Conservation (phyloP, 2,329 filamentous ascomycete genomes). For the Cryphonectria parasitica region DNA sequence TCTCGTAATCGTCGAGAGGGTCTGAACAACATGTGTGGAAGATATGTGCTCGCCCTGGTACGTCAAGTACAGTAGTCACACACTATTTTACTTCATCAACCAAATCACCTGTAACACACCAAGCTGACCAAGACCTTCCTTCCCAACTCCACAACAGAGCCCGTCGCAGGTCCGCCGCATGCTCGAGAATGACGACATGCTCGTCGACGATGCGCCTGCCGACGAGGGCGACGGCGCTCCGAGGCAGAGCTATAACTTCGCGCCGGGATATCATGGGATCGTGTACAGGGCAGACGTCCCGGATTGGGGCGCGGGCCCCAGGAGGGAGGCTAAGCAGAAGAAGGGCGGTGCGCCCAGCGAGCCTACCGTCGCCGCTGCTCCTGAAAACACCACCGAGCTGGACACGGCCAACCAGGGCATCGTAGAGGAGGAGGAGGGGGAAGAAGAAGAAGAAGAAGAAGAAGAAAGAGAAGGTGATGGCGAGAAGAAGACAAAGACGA, state of each 20-base stretch:
- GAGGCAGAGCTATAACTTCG: conserved; percentile 88
- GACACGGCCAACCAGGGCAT: background rate
- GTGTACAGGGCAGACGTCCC: conserved; percentile 80
- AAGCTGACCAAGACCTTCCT: background rate
- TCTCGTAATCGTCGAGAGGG: conserved; percentile 3
- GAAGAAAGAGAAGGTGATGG: background rate
- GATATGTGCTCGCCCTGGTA: conserved; percentile 44
- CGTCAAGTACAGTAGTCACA: conserved; percentile 30
- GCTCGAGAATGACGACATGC: conserved; percentile 75
- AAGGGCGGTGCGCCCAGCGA: conserved; percentile 30
- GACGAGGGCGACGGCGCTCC: conserved; percentile 66
- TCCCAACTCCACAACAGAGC: conserved; percentile 59
- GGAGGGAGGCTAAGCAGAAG: conserved; percentile 34
- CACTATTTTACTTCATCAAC: conserved; percentile 12
- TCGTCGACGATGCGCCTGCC: conserved; percentile 69
- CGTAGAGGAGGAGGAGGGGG: background rate
- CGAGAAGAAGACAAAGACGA: background rate
- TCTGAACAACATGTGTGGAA: conserved; percentile 39
- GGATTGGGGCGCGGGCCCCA: conserved; percentile 58
- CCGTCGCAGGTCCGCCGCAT: conserved; percentile 75
- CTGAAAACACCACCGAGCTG: conserved; percentile 16
- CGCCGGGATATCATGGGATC: conserved; percentile 81
- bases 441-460: background rate
- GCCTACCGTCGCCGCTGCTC: conserved; percentile 23
- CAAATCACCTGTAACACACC: background rate